Percentiles rank a stretch among this genome's conserved stretches.
Conservation (phyloP, 2,329 filamentous ascomycete genomes). For the Aspergillus spinulosporus region DNA sequence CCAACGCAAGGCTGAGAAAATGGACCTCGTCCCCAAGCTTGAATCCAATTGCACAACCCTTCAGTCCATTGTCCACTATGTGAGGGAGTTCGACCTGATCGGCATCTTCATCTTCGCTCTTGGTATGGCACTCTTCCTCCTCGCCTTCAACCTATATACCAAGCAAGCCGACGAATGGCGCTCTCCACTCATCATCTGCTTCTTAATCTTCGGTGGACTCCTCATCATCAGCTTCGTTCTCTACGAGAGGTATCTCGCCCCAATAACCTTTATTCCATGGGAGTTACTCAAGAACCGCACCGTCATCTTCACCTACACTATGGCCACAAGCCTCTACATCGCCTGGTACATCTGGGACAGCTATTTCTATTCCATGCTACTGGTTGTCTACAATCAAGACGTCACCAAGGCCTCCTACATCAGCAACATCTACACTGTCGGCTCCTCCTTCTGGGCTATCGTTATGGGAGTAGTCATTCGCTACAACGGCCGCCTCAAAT, state of each 20-base stretch:
- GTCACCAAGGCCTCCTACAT: slow-evolving; percentile 50
- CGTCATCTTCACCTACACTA: slow-evolving; percentile 53
- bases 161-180: slow-evolving; percentile 36
- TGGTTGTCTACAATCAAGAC: slow-evolving; percentile 53
- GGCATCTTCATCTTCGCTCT: slow-evolving; percentile 61
- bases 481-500: slow-evolving; percentile 55
- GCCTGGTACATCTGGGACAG: slow-evolving; percentile 56
- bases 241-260: slow-evolving; percentile 57
- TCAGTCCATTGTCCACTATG: slow-evolving; percentile 56
- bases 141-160: slow-evolving; percentile 61
- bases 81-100: slow-evolving; percentile 63
- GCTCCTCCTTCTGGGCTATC: slow-evolving; percentile 54
- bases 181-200: slow-evolving; percentile 56
- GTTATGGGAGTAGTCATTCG: slow-evolving; percentile 54
- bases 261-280: slow-evolving; percentile 57
- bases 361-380: slow-evolving; percentile 57
- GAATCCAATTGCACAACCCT: slow-evolving; percentile 49
- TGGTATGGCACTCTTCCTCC: slow-evolving; percentile 64
- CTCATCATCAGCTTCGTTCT: slow-evolving; percentile 53
- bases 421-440: slow-evolving; percentile 55
- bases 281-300: slow-evolving; percentile 51
- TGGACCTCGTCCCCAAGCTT: slow-evolving; percentile 51
- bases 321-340: slow-evolving; percentile 52
- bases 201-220: slow-evolving; percentile 29
- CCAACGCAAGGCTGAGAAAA: slow-evolving; percentile 57